Percentiles rank a stretch among this genome's conserved stretches.
These are phyloP conservation scores for Rosa multiflora DNA, from an alignment of 306 rosid species.

Conservation along the genomic window DNA sequence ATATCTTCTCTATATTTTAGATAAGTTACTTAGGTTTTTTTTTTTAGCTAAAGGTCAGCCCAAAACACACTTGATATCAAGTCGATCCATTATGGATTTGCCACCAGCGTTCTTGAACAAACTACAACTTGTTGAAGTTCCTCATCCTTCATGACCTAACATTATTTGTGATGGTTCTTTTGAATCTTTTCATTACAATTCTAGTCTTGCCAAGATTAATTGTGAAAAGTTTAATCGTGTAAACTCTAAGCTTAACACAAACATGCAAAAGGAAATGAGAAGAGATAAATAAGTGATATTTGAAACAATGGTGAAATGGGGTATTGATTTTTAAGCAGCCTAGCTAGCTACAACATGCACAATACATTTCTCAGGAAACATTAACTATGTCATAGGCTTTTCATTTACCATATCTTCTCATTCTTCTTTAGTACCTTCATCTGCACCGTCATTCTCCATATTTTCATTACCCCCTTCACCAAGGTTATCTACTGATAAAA, in stretches of 20 bases:
- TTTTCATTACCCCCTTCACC: constrained; percentile 30
- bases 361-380: constrained; percentile 17
- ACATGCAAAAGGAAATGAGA: neutral
- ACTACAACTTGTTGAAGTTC: neutral
- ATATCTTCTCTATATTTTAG: too few relatives aligned
- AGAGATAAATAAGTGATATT: neutral
- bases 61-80: too few relatives aligned
- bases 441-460: constrained; percentile 20
- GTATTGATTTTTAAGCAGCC: neutral
- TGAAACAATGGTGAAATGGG: neutral
- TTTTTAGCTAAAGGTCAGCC: too few relatives aligned
- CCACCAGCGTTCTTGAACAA: too few relatives aligned
- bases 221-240: too few relatives aligned
- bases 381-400: constrained; percentile 16
- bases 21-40: too few relatives aligned
- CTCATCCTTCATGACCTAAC: neutral
- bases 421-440: constrained; percentile 7
- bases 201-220: neutral
- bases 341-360: constrained; percentile 10
- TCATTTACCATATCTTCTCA: neutral
- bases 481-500: constrained; percentile 36
- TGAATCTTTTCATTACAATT: neutral
- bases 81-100: too few relatives aligned
- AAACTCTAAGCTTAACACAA: too few relatives aligned
- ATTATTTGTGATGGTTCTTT: neutral